Evolutionary conservation across 768 basidiomycete genomes (phyloP).

Genomic region (Tulasnella sp.): DNA sequence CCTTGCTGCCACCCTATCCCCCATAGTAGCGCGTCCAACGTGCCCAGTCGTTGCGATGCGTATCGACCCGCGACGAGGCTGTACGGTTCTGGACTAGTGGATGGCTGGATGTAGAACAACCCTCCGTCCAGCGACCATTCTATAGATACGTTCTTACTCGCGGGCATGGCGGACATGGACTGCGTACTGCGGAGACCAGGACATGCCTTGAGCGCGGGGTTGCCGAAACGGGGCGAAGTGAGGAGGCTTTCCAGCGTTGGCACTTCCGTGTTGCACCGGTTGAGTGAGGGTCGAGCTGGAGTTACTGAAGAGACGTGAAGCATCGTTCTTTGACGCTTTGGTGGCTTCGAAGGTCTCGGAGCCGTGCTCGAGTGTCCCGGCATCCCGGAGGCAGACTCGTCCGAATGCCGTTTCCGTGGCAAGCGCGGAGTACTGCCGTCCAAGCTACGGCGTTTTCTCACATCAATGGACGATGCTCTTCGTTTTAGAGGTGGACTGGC

Average conservation of each 20-base stretch:
- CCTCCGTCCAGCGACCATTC: not conserved
- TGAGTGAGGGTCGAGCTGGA: not conserved
- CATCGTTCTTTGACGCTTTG: not conserved
- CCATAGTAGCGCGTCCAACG: conserved; percentile 21
- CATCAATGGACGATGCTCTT: not conserved
- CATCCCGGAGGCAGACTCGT: not conserved
- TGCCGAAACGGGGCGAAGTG: not conserved
- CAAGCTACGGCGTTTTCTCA: not conserved
- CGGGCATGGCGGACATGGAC: not conserved
- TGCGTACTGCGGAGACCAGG: not conserved
- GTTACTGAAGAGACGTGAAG: not conserved
- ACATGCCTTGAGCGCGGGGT: not conserved
- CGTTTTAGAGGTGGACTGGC: not conserved
- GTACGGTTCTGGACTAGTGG: not conserved
- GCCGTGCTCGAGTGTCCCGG: too few species aligned
- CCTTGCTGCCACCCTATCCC: conserved; percentile 5
- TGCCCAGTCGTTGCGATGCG: not conserved
- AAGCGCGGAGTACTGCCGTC: not conserved
- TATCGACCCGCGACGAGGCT: not conserved
- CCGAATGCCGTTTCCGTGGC: not conserved
- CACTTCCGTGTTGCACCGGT: not conserved
- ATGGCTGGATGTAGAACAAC: not conserved
- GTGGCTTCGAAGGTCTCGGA: not conserved
- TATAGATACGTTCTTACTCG: not conserved
- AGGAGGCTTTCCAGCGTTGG: not conserved